Conservation (phyloP, 495 filamentous ascomycete genomes). For the Hyaloscypha bicolor region DNA sequence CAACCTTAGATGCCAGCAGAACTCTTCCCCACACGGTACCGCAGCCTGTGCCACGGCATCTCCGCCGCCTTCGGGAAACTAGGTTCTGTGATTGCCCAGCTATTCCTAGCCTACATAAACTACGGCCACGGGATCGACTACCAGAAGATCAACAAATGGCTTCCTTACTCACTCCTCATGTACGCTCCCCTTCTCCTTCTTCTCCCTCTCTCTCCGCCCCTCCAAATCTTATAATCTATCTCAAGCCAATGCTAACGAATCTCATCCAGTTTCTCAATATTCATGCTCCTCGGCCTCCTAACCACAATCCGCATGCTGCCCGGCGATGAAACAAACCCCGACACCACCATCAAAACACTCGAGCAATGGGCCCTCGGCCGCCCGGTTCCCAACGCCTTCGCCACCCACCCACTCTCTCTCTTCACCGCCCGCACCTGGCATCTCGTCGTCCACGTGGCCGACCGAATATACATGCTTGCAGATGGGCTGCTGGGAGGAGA, state of each 20-base stretch:
- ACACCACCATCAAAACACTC: constrained; percentile 15
- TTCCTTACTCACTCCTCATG: constrained; percentile 25
- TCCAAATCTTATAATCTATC: not conserved
- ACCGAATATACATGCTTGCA: constrained; percentile 1
- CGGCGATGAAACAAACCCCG: constrained; percentile 4
- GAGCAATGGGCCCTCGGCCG: constrained; percentile 23
- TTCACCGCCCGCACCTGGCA: constrained; percentile 9
- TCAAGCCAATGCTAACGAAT: not conserved
- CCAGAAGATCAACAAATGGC: constrained; percentile 13
- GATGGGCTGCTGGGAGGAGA: constrained; percentile 13
- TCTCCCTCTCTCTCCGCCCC: not conserved
- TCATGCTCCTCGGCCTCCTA: constrained; percentile 22
- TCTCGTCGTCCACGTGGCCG: not conserved
- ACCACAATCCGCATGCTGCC: constrained; percentile 12
- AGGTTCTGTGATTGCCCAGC: constrained; percentile 64
- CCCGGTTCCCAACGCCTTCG: constrained; percentile 9
- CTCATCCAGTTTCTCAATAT: constrained; percentile 16
- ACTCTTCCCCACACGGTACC: constrained; percentile 82
- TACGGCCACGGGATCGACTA: constrained; percentile 23
- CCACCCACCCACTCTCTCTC: not conserved
- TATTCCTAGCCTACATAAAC: constrained; percentile 26
- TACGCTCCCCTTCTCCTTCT: not conserved
- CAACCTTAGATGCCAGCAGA: constrained; percentile 64
- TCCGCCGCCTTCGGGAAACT: constrained; percentile 82
- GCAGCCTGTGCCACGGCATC: constrained; percentile 81